Evolutionary conservation across 2,329 filamentous ascomycete species (phyloP).

Genomic region (Ophiostoma perfectum): DNA sequence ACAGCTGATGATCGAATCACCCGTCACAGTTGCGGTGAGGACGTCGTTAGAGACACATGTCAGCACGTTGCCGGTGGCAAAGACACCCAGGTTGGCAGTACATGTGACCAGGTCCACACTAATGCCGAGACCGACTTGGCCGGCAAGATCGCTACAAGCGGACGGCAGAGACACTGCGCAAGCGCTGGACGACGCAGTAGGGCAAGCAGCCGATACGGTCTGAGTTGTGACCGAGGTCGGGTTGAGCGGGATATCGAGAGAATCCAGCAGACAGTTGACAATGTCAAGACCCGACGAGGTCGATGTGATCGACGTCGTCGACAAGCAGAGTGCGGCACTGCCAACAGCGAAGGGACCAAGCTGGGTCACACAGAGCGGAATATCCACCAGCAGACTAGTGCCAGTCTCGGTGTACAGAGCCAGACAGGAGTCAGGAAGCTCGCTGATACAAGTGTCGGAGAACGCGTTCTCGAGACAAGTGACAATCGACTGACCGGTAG

Average conservation of each 20-base stretch:
- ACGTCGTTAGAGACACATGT: slow-evolving; percentile 13
- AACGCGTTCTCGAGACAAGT: slow-evolving; percentile 15
- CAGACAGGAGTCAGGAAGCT: slow-evolving; percentile 20
- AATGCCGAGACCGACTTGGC: slow-evolving; percentile 5
- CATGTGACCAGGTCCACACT: slow-evolving; percentile 31
- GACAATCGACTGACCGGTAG: slow-evolving; percentile 14
- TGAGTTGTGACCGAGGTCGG: slow-evolving; percentile 1
- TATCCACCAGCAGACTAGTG: slow-evolving; percentile 13
- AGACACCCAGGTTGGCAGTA: slow-evolving; percentile 30
- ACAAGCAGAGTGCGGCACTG: slow-evolving; percentile 16
- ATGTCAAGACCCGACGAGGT: slow-evolving; percentile 15
- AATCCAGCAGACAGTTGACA: slow-evolving; percentile 20
- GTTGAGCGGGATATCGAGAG: neutral
- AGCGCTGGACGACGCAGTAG: neutral
- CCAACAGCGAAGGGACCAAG: slow-evolving; percentile 26
- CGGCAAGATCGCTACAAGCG: slow-evolving; percentile 17
- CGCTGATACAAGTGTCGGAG: slow-evolving; percentile 15
- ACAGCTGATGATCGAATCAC: slow-evolving; percentile 21
- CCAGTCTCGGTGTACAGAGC: slow-evolving; percentile 10
- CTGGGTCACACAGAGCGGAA: slow-evolving; percentile 15
- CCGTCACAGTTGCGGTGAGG: slow-evolving; percentile 13
- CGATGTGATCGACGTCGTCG: slow-evolving; percentile 15
- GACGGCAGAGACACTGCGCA: slow-evolving; percentile 18
- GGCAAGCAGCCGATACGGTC: neutral
- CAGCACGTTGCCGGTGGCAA: slow-evolving; percentile 25